phyloP scores from a whole-genome alignment of 164 flowering plant species.

The Aristolochia contorta region DNA sequence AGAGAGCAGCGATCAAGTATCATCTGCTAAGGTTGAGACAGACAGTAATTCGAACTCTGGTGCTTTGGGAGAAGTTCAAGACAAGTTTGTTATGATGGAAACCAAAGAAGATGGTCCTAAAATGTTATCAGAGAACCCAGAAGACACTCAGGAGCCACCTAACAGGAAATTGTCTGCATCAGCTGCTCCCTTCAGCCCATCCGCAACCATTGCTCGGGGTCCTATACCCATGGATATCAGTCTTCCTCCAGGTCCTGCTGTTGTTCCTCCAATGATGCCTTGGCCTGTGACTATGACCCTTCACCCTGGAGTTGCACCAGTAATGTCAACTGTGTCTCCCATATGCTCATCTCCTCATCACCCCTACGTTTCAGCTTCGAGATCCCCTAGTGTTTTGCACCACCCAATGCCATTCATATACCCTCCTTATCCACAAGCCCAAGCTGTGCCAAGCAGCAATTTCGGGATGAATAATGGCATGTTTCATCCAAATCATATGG shows the following conservation, averaged over 20 bases:
- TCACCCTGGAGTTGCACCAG: slow-evolving; percentile 51
- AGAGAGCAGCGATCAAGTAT: slow-evolving; percentile 5
- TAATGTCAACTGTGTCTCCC: slow-evolving; percentile 41
- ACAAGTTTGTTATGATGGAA: slow-evolving; percentile 1
- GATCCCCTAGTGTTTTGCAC: slow-evolving; percentile 77
- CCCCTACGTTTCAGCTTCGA: slow-evolving; percentile 75
- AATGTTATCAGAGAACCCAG: slow-evolving; percentile 9
- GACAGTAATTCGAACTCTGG: slow-evolving; percentile 13
- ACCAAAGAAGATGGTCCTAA: slow-evolving; percentile 4
- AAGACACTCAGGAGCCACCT: slow-evolving; percentile 38
- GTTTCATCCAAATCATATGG: slow-evolving; percentile 64
- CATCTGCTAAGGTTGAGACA: slow-evolving; percentile 19
- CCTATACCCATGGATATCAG: slow-evolving; percentile 50
- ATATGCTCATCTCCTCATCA: slow-evolving; percentile 77
- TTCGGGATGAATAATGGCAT: slow-evolving; percentile 41
- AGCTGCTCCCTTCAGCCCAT: slow-evolving; percentile 90
- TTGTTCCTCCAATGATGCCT: slow-evolving; percentile 45
- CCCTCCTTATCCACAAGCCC: slow-evolving; percentile 65
- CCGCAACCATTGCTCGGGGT: slow-evolving; percentile 39
- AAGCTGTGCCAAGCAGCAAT: slow-evolving; percentile 42
- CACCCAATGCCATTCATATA: slow-evolving; percentile 69
- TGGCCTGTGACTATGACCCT: slow-evolving; percentile 84
- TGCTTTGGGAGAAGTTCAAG: slow-evolving; percentile 34
- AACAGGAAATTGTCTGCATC: slow-evolving; percentile 88
- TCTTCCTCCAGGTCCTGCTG: slow-evolving; percentile 50